Evolutionary conservation across 768 basidiomycete species (phyloP).

Genomic region (Lactarius sanguifluus): DNA sequence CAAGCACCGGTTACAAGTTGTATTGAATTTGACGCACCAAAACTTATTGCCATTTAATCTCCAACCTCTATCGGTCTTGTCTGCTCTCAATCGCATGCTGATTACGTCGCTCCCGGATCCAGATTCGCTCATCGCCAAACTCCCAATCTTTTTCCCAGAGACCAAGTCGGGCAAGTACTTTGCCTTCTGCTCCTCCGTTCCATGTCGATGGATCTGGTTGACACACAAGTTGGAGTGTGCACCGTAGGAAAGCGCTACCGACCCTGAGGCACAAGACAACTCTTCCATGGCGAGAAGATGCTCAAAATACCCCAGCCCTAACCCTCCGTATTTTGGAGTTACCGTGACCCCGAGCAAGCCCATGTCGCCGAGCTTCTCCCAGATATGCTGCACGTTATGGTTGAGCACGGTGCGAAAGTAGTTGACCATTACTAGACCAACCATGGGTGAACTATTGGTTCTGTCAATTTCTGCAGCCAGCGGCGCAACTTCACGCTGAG

Average conservation of each 20-base stretch:
- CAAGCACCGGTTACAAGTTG: not conserved
- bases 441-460: slow-evolving; percentile 77
- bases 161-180: slow-evolving; percentile 84
- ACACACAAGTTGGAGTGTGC: slow-evolving; percentile 89
- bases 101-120: slow-evolving; percentile 95
- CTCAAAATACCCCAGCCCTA: slow-evolving; percentile 80
- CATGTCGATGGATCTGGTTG: slow-evolving; percentile 73
- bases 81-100: slow-evolving; percentile 84
- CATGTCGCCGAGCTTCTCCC: slow-evolving; percentile 90
- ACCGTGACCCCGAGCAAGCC: slow-evolving; percentile 89
- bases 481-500: slow-evolving; percentile 81
- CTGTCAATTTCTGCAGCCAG: slow-evolving; percentile 84
- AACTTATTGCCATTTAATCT: slow-evolving; percentile 88
- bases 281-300: slow-evolving; percentile 96
- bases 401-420: not conserved
- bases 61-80: slow-evolving; percentile 75
- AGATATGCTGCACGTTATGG: slow-evolving; percentile 59
- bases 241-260: slow-evolving; percentile 88
- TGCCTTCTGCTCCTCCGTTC: slow-evolving; percentile 76
- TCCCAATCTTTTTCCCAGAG: slow-evolving; percentile 79
- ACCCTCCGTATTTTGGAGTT: slow-evolving; percentile 74
- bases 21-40: slow-evolving; percentile 56
- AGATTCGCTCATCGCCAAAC: slow-evolving; percentile 92
- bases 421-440: slow-evolving; percentile 38
- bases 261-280: slow-evolving; percentile 85